Evolutionary conservation across 225 moss, liverwort and hornwort genomes (phyloP).

Genomic region (Sphagnum tenellum): DNA sequence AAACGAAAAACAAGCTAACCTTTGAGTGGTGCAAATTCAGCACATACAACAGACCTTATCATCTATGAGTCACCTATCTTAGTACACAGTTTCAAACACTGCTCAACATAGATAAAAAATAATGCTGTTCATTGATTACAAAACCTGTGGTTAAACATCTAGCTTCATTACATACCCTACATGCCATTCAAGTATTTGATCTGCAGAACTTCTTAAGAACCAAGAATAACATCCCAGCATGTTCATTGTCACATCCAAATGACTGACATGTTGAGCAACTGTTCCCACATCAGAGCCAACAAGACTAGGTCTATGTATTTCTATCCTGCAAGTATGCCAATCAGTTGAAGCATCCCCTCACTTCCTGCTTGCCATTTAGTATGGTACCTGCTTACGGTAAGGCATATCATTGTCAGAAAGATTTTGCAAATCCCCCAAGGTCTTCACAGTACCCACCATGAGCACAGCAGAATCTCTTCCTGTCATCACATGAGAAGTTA

Average conservation of each 20-base stretch:
- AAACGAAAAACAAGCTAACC: background rate
- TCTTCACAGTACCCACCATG: slow-evolving; percentile 69
- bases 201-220: background rate
- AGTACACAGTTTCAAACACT: no score
- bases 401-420: slow-evolving; percentile 77
- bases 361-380: background rate
- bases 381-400: slow-evolving; percentile 66
- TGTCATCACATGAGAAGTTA: slow-evolving; percentile 8
- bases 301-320: no score
- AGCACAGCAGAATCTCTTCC: slow-evolving; percentile 60
- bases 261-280: no score
- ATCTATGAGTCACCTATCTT: no score
- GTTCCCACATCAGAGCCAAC: background rate
- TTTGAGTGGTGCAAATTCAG: no score
- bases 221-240: background rate
- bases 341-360: background rate
- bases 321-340: background rate
- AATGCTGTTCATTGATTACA: no score
- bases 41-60: no score
- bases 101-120: no score
- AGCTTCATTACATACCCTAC: no score
- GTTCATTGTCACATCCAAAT: no score
- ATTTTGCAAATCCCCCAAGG: slow-evolving; percentile 73
- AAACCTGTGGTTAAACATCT: no score
- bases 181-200: background rate